Evolutionary conservation across 441 rosid genomes (phyloP).

Genomic region (Adansonia rubrostipa): DNA sequence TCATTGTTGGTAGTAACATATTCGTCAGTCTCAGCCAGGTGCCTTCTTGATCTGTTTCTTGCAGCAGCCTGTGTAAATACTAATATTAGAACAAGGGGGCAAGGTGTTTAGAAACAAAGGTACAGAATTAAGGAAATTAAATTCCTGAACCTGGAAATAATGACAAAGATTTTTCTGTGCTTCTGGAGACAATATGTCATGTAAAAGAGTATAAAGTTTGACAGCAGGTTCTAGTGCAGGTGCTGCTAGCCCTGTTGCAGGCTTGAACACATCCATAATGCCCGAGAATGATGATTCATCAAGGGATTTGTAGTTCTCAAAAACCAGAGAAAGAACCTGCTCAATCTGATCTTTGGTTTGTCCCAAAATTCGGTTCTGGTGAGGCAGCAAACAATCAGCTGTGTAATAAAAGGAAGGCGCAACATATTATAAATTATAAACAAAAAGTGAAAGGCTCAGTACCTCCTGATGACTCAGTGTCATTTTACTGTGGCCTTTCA

Average conservation of each 20-base stretch:
- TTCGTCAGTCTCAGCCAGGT: constrained; percentile 90
- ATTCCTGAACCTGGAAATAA: constrained; percentile 76
- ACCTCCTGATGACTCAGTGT: constrained; percentile 99
- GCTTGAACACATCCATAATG: constrained; percentile 69
- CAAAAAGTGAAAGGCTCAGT: constrained; percentile 9
- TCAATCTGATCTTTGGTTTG: constrained; percentile 95
- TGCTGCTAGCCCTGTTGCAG: constrained; percentile 84
- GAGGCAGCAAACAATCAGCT: constrained; percentile 32
- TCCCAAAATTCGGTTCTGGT: constrained; percentile 88
- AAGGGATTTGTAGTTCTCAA: constrained; percentile 93
- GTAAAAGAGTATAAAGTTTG: constrained; percentile 85
- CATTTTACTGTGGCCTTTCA: constrained; percentile 83
- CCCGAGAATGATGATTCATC: constrained; percentile 88
- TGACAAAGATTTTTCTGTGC: constrained; percentile 85
- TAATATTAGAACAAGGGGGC: constrained; percentile 25
- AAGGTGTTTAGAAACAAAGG: constrained; percentile 20
- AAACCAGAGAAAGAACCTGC: constrained; percentile 81
- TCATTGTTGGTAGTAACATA: constrained; percentile 70
- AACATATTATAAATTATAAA: constrained; percentile 25
- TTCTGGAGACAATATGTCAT: constrained; percentile 92
- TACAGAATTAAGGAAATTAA: constrained; percentile 16
- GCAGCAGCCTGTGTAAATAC: constrained; percentile 71
- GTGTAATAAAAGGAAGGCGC: constrained; percentile 18
- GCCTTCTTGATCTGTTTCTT: constrained; percentile 86
- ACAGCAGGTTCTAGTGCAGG: constrained; percentile 93